Evolutionary conservation across 2,329 filamentous ascomycete genomes (phyloP).

Genomic region (Trichoderma afroharzianum): DNA sequence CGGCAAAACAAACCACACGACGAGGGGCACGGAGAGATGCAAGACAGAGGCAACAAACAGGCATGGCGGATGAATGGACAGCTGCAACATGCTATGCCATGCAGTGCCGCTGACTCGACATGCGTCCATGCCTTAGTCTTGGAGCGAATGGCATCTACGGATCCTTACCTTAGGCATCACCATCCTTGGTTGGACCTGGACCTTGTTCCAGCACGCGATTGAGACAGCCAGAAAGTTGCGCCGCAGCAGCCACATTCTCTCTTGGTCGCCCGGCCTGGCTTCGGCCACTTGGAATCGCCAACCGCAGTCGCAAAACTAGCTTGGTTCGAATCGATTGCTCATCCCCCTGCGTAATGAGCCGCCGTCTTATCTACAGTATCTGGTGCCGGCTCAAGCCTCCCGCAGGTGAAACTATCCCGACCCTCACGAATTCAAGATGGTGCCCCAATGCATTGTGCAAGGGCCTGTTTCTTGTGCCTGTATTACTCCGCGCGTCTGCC

Average conservation of each 20-base stretch:
- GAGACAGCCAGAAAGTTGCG: not conserved
- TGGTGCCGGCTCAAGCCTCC: not conserved
- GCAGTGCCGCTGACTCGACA: slow-evolving; percentile 2
- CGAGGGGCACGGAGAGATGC: not conserved
- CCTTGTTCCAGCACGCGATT: not conserved
- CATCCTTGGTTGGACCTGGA: not conserved
- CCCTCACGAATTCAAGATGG: not conserved
- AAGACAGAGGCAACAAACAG: not conserved
- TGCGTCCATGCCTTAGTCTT: not conserved
- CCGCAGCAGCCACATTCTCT: slow-evolving; percentile 9
- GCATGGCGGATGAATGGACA: not conserved
- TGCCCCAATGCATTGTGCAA: not conserved
- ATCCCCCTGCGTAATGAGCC: slow-evolving; percentile 12
- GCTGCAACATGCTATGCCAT: not conserved
- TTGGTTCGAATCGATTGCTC: slow-evolving; percentile 8
- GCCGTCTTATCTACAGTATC: not conserved
- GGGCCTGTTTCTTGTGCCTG: not conserved
- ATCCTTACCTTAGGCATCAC: slow-evolving; percentile 8
- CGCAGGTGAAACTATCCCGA: slow-evolving; percentile 1
- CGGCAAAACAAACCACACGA: not conserved
- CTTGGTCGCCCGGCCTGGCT: not conserved
- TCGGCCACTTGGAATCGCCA: not conserved
- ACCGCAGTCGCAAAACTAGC: not conserved
- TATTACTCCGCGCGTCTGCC: slow-evolving; percentile 4
- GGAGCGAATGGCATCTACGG: not conserved